Evolutionary conservation across 371 early-diverging fungal genomes (phyloP), one percentile per base, ranked within the genome.

Genomic region (Apophysomyces ossiformis): DNA sequence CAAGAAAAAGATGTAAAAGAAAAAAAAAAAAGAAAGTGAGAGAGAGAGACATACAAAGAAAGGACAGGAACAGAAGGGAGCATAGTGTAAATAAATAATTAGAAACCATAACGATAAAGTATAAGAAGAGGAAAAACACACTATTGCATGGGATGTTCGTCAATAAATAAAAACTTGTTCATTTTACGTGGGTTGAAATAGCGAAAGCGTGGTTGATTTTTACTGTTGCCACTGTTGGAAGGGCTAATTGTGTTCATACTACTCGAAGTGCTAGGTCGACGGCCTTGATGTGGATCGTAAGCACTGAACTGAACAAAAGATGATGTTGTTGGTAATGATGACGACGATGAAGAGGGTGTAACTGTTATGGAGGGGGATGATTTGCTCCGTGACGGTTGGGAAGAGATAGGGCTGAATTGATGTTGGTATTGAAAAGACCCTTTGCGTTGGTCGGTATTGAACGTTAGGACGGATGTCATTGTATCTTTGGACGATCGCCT

Each of bases 81-180:
- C 58, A 59, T 41, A 13, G 13, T 13, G 13, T 41, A 59, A 36
- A 21, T 7, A 37, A 12, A 13, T 57, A 8, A 37, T 8, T 26
- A 60, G 39, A 60, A 39, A 16, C 12, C 13, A 41, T n/a, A 60
- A 38, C 13, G 0, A 41, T 12, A 44, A 46, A 38, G 38, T 13
- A 54, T 58, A 60, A 50, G 38, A 60, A 18, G 57, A 58, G 50
- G 16, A 54, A 12, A 16, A 38, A 38, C 15, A 37, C 37, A 38
- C 46, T 66, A 64, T 12, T 44, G 15, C 64, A 72, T 71, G n/a
- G 77, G 83, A 58, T 78, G 75, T 66, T 83, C 84, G 56, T 83
- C 81, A 65, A 83, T 83, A 63, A 83, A 83, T 21, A 83, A 58
- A 59, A 79, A 83, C 64, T 83, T 81, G 73, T 83, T 83, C 78